Evolutionary conservation across 495 filamentous ascomycete genomes (phyloP), one percentile per base, ranked within the genome.

Genomic region (Apodospora peruviana): DNA sequence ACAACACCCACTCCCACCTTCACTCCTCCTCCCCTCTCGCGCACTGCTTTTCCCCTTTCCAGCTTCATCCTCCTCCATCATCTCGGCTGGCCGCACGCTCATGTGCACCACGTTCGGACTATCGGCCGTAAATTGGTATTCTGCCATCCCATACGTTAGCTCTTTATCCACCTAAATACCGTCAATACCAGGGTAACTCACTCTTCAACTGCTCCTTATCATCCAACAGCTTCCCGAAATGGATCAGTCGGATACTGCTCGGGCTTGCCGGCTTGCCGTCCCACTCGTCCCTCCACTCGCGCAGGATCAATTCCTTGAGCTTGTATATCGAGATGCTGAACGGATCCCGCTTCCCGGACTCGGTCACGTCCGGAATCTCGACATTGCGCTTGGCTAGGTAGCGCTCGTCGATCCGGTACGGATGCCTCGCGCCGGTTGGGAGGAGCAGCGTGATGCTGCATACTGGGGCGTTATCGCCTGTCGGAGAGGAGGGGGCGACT

Each of bases 281-380:
- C 90, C 90, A 96, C 61, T 96, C 90, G 55, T 83, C 81, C 55
- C 87, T 76, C 90, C 90, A 96, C 57, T 94, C 90, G 57, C 87
- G 71, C 75, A 90, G 79, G 52, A 96, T 94, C 65, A 95, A 68
- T 61, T 96, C 90, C 66, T 96, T 96, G 44, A 96, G 62, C 7
- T 86, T 91, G 60, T 96, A 95, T 12, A 94, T 82, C 57, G 85
- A 93, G 67, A 95, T 88, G 59, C 83, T 83, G 59, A 87, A 88
- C 2, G 90, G 90, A 61, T 96, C 89, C 58, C 84, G 74, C 24
- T 54, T 68, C 27, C 77, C 76, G 20, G 62, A 58, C 47, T 73
- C 72, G 14, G 69, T 72, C 47, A 70, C 59, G 21, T 81, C 85
- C 32, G 87, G 84, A 0, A 90, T 80, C 25, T 74, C 79, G 14